Base-by-base conservation (phyloP, 2,329 filamentous ascomycete genomes). In the Fusarium keratoplasticum region DNA sequence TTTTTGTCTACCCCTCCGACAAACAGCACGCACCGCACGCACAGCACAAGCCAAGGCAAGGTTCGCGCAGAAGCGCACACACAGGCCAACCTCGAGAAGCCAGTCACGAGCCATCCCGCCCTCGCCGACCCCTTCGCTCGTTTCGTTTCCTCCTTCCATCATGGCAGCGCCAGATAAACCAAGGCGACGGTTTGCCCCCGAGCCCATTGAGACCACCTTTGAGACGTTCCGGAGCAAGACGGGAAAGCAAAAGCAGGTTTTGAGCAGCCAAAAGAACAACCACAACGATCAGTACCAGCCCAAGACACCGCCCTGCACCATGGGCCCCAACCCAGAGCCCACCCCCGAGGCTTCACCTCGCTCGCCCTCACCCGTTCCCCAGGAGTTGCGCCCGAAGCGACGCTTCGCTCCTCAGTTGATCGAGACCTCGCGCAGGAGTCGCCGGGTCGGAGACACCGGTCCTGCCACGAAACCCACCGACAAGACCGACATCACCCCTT, bases 381-480 rank as follows among this genome's bases (percentile, higher is more conserved):
- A 40, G 82, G 85, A 71, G 82, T 84, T 65, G 80, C 85, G 47
- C 81, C 85, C 50, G 78, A 84, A 76, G 31, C 86, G 87, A 72
- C 84, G 85, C 69, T 97, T 97, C 81, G 89, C 92, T 33, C 95
- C 95, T 14, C 92, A 96, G 78, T 86, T 97, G 64, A 92, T 97
- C 71, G 94, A 96, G 82, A 95, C 94, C 4, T 93, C 93, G 5
- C 90, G 91, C 76, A 88, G 95, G 62, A 91, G 91, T 36, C 90
- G 93, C 72, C 91, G 91, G 77, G 89, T 89, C 18, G 91, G 91
- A 22, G 92, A 95, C 76, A 82, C 87, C 1, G 87, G 87, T 7
- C 90, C 91, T 22, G 89, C 91, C 33, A 89, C 91, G 25, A 87
- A 86, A 63, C 90, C 89, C 13, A 88, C 89, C 67, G 91, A 94